Base-by-base conservation (phyloP, 306 rosid genomes). In the Trichosanthes truncata region DNA sequence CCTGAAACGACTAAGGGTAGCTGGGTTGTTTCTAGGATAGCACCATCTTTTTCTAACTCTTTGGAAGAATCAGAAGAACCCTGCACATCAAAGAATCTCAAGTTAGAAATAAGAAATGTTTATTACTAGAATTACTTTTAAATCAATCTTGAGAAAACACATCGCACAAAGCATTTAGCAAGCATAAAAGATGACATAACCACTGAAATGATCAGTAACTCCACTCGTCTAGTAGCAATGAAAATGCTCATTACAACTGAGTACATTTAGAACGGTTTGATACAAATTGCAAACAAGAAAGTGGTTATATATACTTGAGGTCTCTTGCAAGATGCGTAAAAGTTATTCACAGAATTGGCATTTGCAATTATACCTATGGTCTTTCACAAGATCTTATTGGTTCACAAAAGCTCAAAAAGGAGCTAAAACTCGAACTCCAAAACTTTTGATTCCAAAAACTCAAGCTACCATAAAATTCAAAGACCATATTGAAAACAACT, bases 51-150 rank as follows among this genome's bases (percentile, higher is more conserved):
- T 29, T 36, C 87, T 55, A 82, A 82, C 57, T 51, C 23, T 48
- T 81, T 61, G 45, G 81, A 78, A 73, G 83, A 83, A 83, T 83
- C 49, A 62, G 78, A 40, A 3, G 81, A 79, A 84, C 80, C 88
- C 97, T 93, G 95, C 79, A 81, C 66, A 59, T 78, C 59, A 78
- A 43, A 75, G 80, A 15, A 65, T 60, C 41, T 41, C 11, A n/a
- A 14, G 36, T 48, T 29, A 62, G 49, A 31, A 46, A 60, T 78
- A 26, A 46, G 21, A 72, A 72, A 46, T 14, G 57, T 14, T 14
- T 29, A 3, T 72, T 6, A 38, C 53, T 51, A 25, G 31, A 72
- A 72, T 3, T 23, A 46, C 77, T 72, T 23, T 45, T 21, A 29
- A 29, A 46, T 46, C 57, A 46, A 69, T 69, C 76, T 11, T 21